These are phyloP conservation scores for Brettanomyces anomalus DNA, from an alignment of 805 yeast species.

Conservation along the genomic window DNA sequence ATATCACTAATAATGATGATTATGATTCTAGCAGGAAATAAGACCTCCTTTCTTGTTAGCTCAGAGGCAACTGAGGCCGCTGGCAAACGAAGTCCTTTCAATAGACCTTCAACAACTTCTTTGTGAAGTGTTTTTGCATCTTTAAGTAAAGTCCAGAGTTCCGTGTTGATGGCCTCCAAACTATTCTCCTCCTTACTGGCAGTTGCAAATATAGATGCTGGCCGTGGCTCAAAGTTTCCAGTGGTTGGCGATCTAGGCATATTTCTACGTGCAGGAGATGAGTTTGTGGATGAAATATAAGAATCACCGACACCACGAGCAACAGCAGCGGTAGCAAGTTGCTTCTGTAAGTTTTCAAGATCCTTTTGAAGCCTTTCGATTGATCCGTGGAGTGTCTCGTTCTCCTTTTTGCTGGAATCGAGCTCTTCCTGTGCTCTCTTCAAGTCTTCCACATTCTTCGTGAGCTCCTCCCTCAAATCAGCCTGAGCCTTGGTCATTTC, in stretches of 20 bases:
- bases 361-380: constrained; percentile 45
- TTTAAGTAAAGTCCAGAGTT: constrained; percentile 59
- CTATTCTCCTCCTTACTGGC: constrained; percentile 34
- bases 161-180: constrained; percentile 68
- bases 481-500: constrained; percentile 53
- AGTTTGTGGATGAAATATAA: constrained; percentile 1
- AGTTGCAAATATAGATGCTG: constrained; percentile 55
- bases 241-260: constrained; percentile 8
- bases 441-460: constrained; percentile 51
- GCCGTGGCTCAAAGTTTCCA: constrained; percentile 40
- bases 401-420: constrained; percentile 51
- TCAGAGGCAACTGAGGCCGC: constrained; percentile 78
- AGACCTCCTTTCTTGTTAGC: constrained; percentile 78
- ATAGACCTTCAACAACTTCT: constrained; percentile 79
- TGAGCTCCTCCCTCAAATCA: constrained; percentile 55
- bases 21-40: constrained; percentile 93
- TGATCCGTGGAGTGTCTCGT: constrained; percentile 55
- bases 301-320: constrained; percentile 7
- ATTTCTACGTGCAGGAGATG: constrained; percentile 6
- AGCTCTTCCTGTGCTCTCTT: constrained; percentile 50
- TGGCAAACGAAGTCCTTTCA: constrained; percentile 80
- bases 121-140: constrained; percentile 65
- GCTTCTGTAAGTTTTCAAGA: constrained; percentile 24
- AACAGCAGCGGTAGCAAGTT: constrained; percentile 7
- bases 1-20: constrained; percentile 88